phyloP scores from a whole-genome alignment of 345 rosid genomes.

The Murraya koenigii region DNA sequence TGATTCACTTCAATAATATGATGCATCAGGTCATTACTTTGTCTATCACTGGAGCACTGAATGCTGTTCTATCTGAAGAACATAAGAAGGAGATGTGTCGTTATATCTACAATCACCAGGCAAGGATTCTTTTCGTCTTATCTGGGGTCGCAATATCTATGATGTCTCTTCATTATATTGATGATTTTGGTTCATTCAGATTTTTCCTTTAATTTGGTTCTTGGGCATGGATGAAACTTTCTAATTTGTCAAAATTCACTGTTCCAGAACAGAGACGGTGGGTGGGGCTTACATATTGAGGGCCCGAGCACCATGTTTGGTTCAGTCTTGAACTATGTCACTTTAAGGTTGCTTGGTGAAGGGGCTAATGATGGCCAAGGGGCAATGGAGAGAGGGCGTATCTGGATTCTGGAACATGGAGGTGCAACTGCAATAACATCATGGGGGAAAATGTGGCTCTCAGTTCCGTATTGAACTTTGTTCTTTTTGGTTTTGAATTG shows the following conservation, averaged over 20 bases:
- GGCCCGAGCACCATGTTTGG: slow-evolving; percentile 99
- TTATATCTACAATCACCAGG: slow-evolving; percentile 93
- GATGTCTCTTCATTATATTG: not conserved
- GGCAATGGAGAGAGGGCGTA: slow-evolving; percentile 73
- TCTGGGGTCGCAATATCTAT: not conserved
- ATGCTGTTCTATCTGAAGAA: slow-evolving; percentile 70
- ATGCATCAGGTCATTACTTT: slow-evolving; percentile 68
- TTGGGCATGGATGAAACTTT: not conserved
- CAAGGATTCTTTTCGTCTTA: slow-evolving; percentile 17
- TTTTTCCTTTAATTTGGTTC: not conserved
- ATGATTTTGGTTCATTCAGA: not conserved
- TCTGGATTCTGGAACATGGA: slow-evolving; percentile 88
- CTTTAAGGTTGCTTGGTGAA: slow-evolving; percentile 93
- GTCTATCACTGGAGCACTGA: slow-evolving; percentile 77
- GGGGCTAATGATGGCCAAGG: slow-evolving; percentile 85
- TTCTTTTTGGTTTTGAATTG: slow-evolving; percentile 10
- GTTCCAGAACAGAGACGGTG: slow-evolving; percentile 90
- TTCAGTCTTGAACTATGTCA: slow-evolving; percentile 74
- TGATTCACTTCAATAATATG: slow-evolving; percentile 10
- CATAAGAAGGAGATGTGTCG: slow-evolving; percentile 81
- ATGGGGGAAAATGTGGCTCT: slow-evolving; percentile 99
- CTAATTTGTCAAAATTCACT: slow-evolving; percentile 1
- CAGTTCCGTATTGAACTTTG: slow-evolving; percentile 54
- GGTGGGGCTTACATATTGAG: slow-evolving; percentile 99
- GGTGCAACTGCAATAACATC: slow-evolving; percentile 90